phyloP scores from a whole-genome alignment of 1,284 basidiomycete genomes.

The Cryptococcus sp. region DNA sequence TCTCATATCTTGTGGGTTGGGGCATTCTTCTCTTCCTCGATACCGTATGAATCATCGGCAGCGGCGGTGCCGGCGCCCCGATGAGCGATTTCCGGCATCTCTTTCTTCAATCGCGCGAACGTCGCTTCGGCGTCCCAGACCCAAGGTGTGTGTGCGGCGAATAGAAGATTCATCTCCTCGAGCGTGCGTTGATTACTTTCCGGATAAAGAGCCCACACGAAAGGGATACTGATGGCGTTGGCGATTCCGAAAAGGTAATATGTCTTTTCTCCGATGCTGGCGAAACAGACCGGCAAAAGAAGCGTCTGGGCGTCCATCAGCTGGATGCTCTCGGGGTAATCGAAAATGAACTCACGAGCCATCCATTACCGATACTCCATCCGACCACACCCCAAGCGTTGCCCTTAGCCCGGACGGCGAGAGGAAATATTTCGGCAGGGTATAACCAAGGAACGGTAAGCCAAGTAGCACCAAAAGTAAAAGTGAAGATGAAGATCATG shows the following conservation, averaged over 20 bases:
- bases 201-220: constrained; percentile 9
- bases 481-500: constrained; percentile 27
- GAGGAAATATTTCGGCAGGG: constrained; percentile 38
- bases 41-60: background rate
- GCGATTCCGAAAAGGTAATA: constrained; percentile 7
- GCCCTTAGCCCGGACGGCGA: constrained; percentile 34
- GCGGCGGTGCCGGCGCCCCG: background rate
- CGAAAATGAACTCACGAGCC: constrained; percentile 3
- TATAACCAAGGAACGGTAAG: constrained; percentile 36
- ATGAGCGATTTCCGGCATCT: constrained; percentile 15
- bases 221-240: constrained; percentile 7
- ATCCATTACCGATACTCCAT: constrained; percentile 31
- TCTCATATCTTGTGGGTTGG: background rate
- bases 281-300: constrained; percentile 24
- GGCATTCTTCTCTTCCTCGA: background rate
- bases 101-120: constrained; percentile 17
- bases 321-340: background rate
- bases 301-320: background rate
- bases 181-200: constrained; percentile 10
- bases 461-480: constrained; percentile 33
- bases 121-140: constrained; percentile 25
- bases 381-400: constrained; percentile 35
- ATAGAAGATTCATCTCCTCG: constrained; percentile 18
- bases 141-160: constrained; percentile 15
- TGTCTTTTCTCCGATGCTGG: constrained; percentile 14